Evolutionary conservation across 768 basidiomycete species (phyloP).

Genomic region (Boletus bicolor): DNA sequence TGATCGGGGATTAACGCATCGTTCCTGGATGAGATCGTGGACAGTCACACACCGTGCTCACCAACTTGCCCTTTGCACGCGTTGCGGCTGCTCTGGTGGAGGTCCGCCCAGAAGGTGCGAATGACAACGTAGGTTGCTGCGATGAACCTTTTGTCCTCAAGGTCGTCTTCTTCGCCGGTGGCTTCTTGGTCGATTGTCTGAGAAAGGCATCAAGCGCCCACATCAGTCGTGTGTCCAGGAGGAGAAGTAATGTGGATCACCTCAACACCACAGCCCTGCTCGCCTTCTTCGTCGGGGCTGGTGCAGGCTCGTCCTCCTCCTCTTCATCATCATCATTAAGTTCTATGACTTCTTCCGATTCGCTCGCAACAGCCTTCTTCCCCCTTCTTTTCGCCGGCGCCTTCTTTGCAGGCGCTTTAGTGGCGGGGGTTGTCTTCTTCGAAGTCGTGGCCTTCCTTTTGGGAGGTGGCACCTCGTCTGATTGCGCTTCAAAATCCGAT

Average conservation of each 20-base stretch:
- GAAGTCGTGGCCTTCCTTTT: slow-evolving; percentile 43
- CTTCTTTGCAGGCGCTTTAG: slow-evolving; percentile 42
- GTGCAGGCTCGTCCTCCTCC: slow-evolving; percentile 45
- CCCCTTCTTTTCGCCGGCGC: slow-evolving; percentile 48
- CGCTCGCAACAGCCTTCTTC: slow-evolving; percentile 51
- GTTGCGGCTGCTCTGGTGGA: slow-evolving; percentile 68
- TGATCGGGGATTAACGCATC: not conserved
- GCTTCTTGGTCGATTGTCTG: slow-evolving; percentile 49
- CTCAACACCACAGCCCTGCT: slow-evolving; percentile 64
- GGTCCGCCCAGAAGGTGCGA: slow-evolving; percentile 55
- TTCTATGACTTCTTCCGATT: slow-evolving; percentile 52
- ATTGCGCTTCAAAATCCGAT: slow-evolving; percentile 45
- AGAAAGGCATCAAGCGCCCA: not conserved
- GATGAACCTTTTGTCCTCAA: slow-evolving; percentile 29
- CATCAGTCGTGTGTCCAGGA: slow-evolving; percentile 24
- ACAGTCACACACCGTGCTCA: slow-evolving; percentile 36
- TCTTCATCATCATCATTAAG: slow-evolving; percentile 50
- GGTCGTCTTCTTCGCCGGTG: slow-evolving; percentile 47
- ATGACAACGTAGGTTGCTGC: slow-evolving; percentile 51
- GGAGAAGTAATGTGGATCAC: slow-evolving; percentile 36
- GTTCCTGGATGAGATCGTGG: not conserved
- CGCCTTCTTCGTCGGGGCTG: slow-evolving; percentile 52
- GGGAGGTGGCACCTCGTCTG: slow-evolving; percentile 43
- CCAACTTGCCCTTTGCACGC: slow-evolving; percentile 62
- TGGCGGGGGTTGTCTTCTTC: slow-evolving; percentile 18